A percentile compares a stretch with the other conserved stretches of the same genome.
These are phyloP conservation scores for Cryptococcus sp. DNA, from an alignment of 1,284 basidiomycete species.

Conservation along the genomic window DNA sequence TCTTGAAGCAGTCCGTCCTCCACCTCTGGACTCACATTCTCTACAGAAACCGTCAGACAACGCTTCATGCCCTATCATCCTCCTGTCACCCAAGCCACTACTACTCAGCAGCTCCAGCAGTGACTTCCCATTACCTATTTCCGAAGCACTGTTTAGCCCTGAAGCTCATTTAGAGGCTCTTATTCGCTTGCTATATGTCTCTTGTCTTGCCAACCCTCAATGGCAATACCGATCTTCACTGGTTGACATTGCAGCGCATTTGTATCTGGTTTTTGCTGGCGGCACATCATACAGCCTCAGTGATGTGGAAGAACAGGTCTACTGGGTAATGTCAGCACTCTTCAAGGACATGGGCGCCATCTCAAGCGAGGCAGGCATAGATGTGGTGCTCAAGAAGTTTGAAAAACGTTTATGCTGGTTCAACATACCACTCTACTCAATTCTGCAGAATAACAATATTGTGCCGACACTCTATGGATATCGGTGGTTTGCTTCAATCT, in stretches of 20 bases:
- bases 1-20: slow-evolving; percentile 3
- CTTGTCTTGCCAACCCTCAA: slow-evolving; percentile 39
- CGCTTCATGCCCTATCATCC: slow-evolving; percentile 34
- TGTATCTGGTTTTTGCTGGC: slow-evolving; percentile 44
- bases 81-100: slow-evolving; percentile 32
- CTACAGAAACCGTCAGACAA: slow-evolving; percentile 4
- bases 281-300: neutral
- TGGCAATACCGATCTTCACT: slow-evolving; percentile 41
- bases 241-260: slow-evolving; percentile 42
- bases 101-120: slow-evolving; percentile 3
- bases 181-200: slow-evolving; percentile 46
- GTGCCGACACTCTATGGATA: slow-evolving; percentile 39
- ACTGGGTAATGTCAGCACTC: slow-evolving; percentile 42
- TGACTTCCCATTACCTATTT: slow-evolving; percentile 5
- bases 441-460: slow-evolving; percentile 33
- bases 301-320: slow-evolving; percentile 45
- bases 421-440: slow-evolving; percentile 30
- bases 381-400: slow-evolving; percentile 23
- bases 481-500: slow-evolving; percentile 38
- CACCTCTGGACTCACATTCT: slow-evolving; percentile 5
- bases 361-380: slow-evolving; percentile 5
- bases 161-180: slow-evolving; percentile 47
- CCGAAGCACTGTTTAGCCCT: slow-evolving; percentile 25
- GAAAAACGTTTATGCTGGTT: slow-evolving; percentile 39
- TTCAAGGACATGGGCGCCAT: slow-evolving; percentile 34